phyloP scores from a whole-genome alignment of 176 grass and related monocot species.

The Hsuehochloa calcarea region DNA sequence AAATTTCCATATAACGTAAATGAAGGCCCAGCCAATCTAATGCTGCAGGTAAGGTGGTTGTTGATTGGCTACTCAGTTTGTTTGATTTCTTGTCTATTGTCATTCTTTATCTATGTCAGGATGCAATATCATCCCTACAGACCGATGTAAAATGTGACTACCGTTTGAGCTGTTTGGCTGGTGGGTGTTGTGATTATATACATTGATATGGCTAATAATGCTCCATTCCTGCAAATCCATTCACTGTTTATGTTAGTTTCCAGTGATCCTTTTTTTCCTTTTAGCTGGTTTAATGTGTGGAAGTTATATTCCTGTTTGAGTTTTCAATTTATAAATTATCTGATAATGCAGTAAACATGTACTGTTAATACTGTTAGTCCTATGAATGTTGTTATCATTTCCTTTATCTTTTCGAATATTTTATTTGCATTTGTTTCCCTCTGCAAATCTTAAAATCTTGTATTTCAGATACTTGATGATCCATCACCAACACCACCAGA shows the following conservation, averaged over 20 bases:
- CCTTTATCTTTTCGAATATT: conserved; percentile 14
- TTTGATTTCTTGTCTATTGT: neutral
- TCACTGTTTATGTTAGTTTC: neutral
- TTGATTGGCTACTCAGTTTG: neutral
- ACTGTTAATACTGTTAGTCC: neutral
- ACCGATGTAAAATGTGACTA: neutral
- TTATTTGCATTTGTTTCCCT: conserved; percentile 17
- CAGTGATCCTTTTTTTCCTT: neutral
- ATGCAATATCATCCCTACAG: neutral
- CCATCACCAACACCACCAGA: conserved; percentile 70
- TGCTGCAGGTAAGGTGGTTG: conserved; percentile 71
- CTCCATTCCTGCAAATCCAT: neutral
- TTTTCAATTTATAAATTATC: neutral
- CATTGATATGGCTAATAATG: neutral
- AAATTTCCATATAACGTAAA: conserved; percentile 95
- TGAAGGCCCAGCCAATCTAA: conserved; percentile 85
- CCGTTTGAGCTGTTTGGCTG: neutral
- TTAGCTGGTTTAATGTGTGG: neutral
- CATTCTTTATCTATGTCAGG: conserved; percentile 1
- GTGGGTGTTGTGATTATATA: neutral
- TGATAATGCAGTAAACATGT: neutral
- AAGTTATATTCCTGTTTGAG: neutral
- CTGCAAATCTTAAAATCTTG: conserved; percentile 10
- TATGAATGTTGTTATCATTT: neutral
- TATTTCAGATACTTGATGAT: conserved; percentile 82